These are phyloP conservation scores for Corinectria fuckeliana DNA, from an alignment of 2,329 filamentous ascomycete species.

Conservation along the genomic window DNA sequence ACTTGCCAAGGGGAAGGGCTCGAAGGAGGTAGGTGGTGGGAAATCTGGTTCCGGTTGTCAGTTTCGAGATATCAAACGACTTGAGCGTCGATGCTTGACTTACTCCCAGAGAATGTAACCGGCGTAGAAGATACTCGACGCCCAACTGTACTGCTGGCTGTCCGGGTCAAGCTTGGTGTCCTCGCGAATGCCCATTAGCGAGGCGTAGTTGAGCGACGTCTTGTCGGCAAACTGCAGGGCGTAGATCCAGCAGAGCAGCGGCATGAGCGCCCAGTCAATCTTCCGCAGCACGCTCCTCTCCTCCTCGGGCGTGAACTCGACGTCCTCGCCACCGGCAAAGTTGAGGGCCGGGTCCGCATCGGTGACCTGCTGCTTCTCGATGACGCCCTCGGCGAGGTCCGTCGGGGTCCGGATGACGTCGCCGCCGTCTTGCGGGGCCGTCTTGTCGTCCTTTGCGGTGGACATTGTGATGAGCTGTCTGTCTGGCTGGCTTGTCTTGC, in stretches of 20 bases:
- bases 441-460: background rate
- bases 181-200: constrained; percentile 45
- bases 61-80: background rate
- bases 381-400: constrained; percentile 8
- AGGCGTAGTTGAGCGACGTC: constrained; percentile 42
- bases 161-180: constrained; percentile 25
- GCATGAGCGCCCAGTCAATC: constrained; percentile 41
- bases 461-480: background rate
- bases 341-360: constrained; percentile 7
- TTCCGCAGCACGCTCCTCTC: constrained; percentile 35
- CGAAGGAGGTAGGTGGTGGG: constrained; percentile 43
- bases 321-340: constrained; percentile 8
- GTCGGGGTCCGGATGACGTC: constrained; percentile 10
- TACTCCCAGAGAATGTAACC: constrained; percentile 22
- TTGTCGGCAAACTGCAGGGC: constrained; percentile 43
- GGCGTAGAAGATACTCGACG: constrained; percentile 22
- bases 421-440: background rate
- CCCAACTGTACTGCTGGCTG: constrained; percentile 20
- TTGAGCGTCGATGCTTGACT: background rate
- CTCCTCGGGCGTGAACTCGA: constrained; percentile 25
- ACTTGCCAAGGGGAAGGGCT: constrained; percentile 44
- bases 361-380: background rate
- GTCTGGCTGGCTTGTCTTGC: too few relatives aligned
- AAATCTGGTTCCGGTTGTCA: background rate
- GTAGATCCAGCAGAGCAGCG: constrained; percentile 41